phyloP scores from a whole-genome alignment of 176 grass and related monocot genomes.

The Ananas comosus region DNA sequence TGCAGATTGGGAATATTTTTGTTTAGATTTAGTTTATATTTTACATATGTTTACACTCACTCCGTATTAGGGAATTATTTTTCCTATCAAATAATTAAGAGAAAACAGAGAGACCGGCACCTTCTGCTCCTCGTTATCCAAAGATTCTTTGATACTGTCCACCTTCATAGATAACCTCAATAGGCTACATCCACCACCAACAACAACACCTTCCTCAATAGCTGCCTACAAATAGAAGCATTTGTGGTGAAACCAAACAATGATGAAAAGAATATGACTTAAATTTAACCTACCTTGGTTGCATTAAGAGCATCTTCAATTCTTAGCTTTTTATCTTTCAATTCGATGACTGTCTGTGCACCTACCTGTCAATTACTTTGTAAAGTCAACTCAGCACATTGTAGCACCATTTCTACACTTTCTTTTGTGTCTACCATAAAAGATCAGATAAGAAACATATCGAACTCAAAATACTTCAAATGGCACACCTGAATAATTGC shows the following conservation, averaged over 20 bases:
- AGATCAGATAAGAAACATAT: not conserved
- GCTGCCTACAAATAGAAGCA: constrained; percentile 50
- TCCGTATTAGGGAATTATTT: not conserved
- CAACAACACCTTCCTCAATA: constrained; percentile 95
- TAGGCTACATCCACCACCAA: constrained; percentile 89
- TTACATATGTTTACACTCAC: not conserved
- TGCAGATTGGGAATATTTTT: not conserved
- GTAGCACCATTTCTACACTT: not conserved
- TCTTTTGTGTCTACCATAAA: not conserved
- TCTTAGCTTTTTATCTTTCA: constrained; percentile 97
- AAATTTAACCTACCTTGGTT: constrained; percentile 51
- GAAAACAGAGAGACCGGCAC: constrained; percentile 18
- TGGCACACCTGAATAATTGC: constrained; percentile 73
- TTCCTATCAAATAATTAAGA: not conserved
- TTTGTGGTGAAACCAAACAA: not conserved
- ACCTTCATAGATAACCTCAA: constrained; percentile 80
- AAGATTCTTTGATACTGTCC: constrained; percentile 56
- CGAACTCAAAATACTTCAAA: not conserved
- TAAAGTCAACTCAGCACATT: constrained; percentile 7
- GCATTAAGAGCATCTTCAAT: constrained; percentile 92
- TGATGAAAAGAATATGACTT: constrained; percentile 3
- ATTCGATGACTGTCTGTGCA: constrained; percentile 82
- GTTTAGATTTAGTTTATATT: not conserved
- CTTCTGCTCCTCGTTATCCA: constrained; percentile 82
- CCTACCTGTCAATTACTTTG: constrained; percentile 55